These are phyloP conservation scores for Fraxinus albicans DNA, from an alignment of 305 asterid species.

Conservation along the genomic window DNA sequence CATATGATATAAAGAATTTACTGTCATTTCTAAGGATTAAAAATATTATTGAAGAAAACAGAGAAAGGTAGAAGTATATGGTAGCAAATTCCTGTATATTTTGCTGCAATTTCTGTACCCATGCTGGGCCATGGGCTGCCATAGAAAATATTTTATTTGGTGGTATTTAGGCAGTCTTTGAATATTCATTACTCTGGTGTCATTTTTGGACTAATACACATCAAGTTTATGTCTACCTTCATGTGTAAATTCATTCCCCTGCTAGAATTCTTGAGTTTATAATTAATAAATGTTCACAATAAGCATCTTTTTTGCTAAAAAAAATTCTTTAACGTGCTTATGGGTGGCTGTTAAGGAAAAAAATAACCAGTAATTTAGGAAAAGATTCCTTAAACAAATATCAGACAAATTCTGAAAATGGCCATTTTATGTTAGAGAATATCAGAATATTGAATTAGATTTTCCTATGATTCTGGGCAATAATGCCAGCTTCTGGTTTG, in stretches of 20 bases:
- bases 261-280: too few relatives aligned
- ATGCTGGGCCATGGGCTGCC: neutral
- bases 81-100: neutral
- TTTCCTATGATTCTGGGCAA: neutral
- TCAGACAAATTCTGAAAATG: neutral
- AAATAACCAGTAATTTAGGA: neutral
- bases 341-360: too few relatives aligned
- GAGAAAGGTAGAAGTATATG: neutral
- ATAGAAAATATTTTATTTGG: neutral
- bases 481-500: neutral
- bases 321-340: too few relatives aligned
- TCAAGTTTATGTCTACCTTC: too few relatives aligned
- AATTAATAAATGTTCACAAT: too few relatives aligned
- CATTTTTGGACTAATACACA: neutral
- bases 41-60: neutral
- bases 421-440: too few relatives aligned
- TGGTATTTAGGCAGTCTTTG: neutral
- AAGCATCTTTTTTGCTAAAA: too few relatives aligned
- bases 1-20: neutral
- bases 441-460: neutral
- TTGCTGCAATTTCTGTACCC: neutral
- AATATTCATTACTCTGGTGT: neutral
- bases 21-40: neutral
- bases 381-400: conserved; percentile 23
- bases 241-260: neutral